Base-by-base conservation (phyloP, 805 yeast species). In the Candida alai region DNA sequence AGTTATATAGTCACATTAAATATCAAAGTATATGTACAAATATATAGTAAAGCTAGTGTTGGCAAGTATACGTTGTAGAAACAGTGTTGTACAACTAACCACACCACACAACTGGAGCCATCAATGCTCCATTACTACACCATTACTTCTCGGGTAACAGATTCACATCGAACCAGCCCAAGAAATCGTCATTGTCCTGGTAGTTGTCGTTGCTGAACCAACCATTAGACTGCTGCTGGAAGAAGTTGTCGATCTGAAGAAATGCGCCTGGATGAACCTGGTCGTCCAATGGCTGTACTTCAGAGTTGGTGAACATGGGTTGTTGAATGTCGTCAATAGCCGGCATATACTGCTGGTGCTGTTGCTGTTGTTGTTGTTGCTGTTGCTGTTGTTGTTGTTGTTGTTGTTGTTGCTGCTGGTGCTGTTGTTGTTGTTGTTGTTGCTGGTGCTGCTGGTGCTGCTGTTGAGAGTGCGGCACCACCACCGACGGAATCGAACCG, bases 131-230 rank as follows among this genome's bases (percentile, higher is more conserved):
- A 26, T 26, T 16, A 16, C 15, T 19, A 26, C 13, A 26, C 15
- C 4, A 4, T 24, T 17, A 35, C 9, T 28, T 36, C 24, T 49
- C 52, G 14, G 50, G 51, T 30, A 52, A 39, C 45, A 52, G 44
- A 49, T 82, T 82, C 55, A 79, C 78, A 53, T 86, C 95, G 65
- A 89, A 84, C 96, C 96, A 89, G 9, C 97, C 97, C 30, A 89
- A 63, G 49, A 89, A 83, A 53, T 89, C 97, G 51, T 89, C 97
- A 26, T 26, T 26, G 34, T 79, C 85, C 20, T 62, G 65, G 36
- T 58, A 51, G 33, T 58, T 62, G 23, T 59, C 56, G 36, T 78
- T 80, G 51, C 85, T 88, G 52, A 80, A 73, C 95, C 95, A 86
- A 19, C 87, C 89, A 21, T 80, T 77, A 18, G 88, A 83, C 46